phyloP scores from a whole-genome alignment of 2,329 filamentous ascomycete genomes.

The Cladosporium sp. region DNA sequence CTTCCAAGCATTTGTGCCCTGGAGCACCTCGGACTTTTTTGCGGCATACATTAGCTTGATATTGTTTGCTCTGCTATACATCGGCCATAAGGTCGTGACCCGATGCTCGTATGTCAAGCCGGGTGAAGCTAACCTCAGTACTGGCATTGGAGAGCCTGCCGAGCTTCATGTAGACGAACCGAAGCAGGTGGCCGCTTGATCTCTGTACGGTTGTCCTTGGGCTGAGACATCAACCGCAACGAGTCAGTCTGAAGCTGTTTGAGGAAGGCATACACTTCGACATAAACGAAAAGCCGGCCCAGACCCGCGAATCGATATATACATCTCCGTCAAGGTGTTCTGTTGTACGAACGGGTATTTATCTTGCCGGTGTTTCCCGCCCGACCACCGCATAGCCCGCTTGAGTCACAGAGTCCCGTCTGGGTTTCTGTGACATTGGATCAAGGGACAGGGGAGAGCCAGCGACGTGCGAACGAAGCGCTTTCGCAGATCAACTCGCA shows the following conservation, averaged over 20 bases:
- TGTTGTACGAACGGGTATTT: too few relatives aligned
- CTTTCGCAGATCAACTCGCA: too few relatives aligned
- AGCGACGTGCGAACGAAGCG: too few relatives aligned
- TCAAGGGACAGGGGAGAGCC: too few relatives aligned
- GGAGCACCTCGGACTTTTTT: constrained; percentile 66
- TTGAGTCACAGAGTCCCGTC: too few relatives aligned
- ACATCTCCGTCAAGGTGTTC: too few relatives aligned
- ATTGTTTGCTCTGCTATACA: constrained; percentile 63
- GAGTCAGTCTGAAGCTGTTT: not conserved
- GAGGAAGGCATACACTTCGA: not conserved
- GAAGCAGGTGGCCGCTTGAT: constrained; percentile 18
- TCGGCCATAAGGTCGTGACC: constrained; percentile 65
- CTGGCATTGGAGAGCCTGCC: constrained; percentile 35
- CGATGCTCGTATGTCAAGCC: constrained; percentile 37
- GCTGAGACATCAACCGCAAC: not conserved
- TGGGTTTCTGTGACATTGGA: too few relatives aligned
- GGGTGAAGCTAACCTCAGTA: constrained; percentile 38
- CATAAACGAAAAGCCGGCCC: not conserved
- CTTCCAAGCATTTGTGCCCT: constrained; percentile 70
- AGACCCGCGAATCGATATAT: not conserved
- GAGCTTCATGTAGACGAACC: constrained; percentile 29
- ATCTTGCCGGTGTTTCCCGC: too few relatives aligned
- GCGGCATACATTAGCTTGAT: too few relatives aligned
- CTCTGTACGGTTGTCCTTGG: not conserved
- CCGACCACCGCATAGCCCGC: too few relatives aligned